Conservation (phyloP, 306 rosid species). For the Vachellia pachyceras region DNA sequence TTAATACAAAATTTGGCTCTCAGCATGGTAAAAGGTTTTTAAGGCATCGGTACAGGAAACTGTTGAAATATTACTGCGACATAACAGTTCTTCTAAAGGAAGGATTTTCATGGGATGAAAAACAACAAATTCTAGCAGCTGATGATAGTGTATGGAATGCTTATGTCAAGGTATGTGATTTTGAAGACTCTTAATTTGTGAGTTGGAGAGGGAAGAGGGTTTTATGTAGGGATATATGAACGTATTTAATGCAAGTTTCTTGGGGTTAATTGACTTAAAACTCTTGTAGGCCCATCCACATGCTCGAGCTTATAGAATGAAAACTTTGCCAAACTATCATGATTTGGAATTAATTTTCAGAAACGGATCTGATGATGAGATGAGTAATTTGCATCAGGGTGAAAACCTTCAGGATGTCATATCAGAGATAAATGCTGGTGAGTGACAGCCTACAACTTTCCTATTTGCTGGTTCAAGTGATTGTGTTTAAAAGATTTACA, state of each 20-base stretch:
- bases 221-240: constrained; percentile 25
- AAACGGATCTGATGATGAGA: constrained; percentile 48
- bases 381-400: constrained; percentile 46
- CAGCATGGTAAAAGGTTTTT: constrained; percentile 69
- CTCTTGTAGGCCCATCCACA: constrained; percentile 62
- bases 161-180: constrained; percentile 63
- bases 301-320: constrained; percentile 69
- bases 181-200: constrained; percentile 3
- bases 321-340: constrained; percentile 67
- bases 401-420: constrained; percentile 46
- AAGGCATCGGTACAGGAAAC: constrained; percentile 70
- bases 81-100: constrained; percentile 55
- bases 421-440: constrained; percentile 56
- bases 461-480: constrained; percentile 9
- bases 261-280: constrained; percentile 22
- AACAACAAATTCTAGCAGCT: constrained; percentile 59
- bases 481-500: constrained; percentile 5
- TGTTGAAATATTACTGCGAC: constrained; percentile 65
- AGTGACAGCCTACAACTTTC: constrained; percentile 40
- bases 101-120: constrained; percentile 77
- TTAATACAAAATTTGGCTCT: constrained; percentile 68
- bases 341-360: constrained; percentile 69
- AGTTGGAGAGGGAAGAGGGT: constrained; percentile 16
- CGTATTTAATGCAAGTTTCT: constrained; percentile 15
- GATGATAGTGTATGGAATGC: constrained; percentile 73